A percentile compares a stretch with the other conserved stretches of the same genome.
Conservation (phyloP, 495 filamentous ascomycete species). For the Podospora anserina region DNA sequence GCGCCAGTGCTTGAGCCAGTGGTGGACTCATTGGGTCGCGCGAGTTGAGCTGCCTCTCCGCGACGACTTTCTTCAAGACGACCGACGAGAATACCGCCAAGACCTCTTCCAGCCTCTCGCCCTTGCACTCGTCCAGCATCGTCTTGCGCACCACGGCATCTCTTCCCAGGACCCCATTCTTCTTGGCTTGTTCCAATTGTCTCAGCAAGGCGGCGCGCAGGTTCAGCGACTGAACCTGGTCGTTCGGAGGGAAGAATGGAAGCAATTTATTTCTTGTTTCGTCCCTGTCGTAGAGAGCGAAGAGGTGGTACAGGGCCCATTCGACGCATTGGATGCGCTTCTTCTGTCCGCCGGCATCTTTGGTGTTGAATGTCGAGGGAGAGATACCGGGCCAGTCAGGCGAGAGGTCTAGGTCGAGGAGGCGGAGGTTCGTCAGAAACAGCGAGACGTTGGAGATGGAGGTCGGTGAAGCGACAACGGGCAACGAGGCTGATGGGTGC, state of each 20-base stretch:
- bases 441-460: slow-evolving; percentile 44
- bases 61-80: slow-evolving; percentile 67
- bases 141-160: slow-evolving; percentile 78
- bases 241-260: slow-evolving; percentile 83
- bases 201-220: slow-evolving; percentile 81
- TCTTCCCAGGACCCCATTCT: slow-evolving; percentile 73
- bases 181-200: slow-evolving; percentile 75
- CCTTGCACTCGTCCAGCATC: slow-evolving; percentile 89
- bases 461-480: slow-evolving; percentile 17
- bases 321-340: slow-evolving; percentile 74
- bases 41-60: slow-evolving; percentile 40
- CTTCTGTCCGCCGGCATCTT: slow-evolving; percentile 70
- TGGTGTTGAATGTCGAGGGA: slow-evolving; percentile 59
- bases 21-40: slow-evolving; percentile 28
- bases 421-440: slow-evolving; percentile 74
- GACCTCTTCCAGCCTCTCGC: slow-evolving; percentile 75
- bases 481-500: slow-evolving; percentile 9
- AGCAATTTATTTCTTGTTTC: slow-evolving; percentile 77
- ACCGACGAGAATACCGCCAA: slow-evolving; percentile 74
- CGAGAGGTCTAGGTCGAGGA: slow-evolving; percentile 70
- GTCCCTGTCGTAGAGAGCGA: slow-evolving; percentile 73
- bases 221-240: slow-evolving; percentile 83
- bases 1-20: slow-evolving; percentile 59
- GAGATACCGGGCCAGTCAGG: slow-evolving; percentile 76
- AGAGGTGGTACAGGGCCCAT: slow-evolving; percentile 81